Base-by-base conservation (phyloP, 2,329 filamentous ascomycete species). In the Fusarium begoniae region DNA sequence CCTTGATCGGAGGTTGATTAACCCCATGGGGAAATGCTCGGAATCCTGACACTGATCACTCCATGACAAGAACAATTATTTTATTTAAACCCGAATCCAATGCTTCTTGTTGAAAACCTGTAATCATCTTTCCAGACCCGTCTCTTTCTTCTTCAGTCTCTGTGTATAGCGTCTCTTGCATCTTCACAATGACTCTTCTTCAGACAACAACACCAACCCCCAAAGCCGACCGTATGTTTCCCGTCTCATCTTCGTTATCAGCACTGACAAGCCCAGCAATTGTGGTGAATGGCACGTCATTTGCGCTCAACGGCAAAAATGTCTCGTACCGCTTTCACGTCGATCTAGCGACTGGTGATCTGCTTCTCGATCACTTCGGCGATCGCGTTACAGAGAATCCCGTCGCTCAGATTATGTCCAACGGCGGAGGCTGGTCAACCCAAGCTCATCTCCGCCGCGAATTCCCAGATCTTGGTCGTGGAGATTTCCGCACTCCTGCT, bases 271-370 rank as follows among this genome's bases (percentile, higher is more conserved):
- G 1, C 3, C 8, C 20, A 89, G 88, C 85, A 43, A 85, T 91
- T 63, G 83, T 84, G 28, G 87, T 87, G n/a, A 80, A 88, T 10
- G 88, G 88, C 15, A 86, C 82, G 8, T 86, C 85, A 22, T 91
- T 91, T 72, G 85, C 88, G 4, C 82, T 91, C 51, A 88, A 88
- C 37, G 89, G 87, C 32, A 81, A 87, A 51, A 83, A 84, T 70
- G 83, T 90, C 37, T 91, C 90, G 2, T 92, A 92, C 75, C 87
- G 88, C 48, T 91, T 92, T 78, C 90, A 91, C 70, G 89, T 91
- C 50, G 87, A 92, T 70, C 81, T 85, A 7, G 78, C 77, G 14
- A 88, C 86, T 1, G 86, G 87, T 8, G 90, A 92, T 62, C 83
- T 92, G 43, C 79, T 89, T 22, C 86, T 87, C 1, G 89, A 91